Base-by-base conservation (phyloP, 768 basidiomycete genomes). In the Termitomyces sp. region DNA sequence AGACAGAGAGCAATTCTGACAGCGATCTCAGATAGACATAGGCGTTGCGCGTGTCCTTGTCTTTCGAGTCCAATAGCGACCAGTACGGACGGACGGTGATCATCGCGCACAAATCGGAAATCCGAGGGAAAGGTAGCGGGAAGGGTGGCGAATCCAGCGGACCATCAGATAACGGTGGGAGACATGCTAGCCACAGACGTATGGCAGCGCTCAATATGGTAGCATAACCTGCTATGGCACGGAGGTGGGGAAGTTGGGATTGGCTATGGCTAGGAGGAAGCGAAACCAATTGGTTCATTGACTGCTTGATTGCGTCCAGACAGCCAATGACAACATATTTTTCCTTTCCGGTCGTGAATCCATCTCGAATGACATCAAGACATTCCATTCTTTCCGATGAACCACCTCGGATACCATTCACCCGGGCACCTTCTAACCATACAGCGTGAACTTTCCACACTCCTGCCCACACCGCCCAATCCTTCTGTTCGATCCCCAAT, bases 371-470 rank as follows among this genome's bases (percentile, higher is more conserved):
- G 6, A 61, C 52, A 3, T 65, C 63, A 9, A 84, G 48, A 16
- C 70, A 68, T 11, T 72, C 71, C 12, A 57, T 64, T 51, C 85
- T 80, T 64, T 94, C 91, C 13, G 66, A 67, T 56, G 86, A 82
- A 5, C 93, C 94, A 3, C 78, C 78, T 61, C 74, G 80, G 12
- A 85, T 66, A 0, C 81, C 79, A 62, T 98, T 97, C 18, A 94
- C 75, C 50, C 76, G 78, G 7, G 81, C 77, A 1, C 95, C 94
- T 60, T 91, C 88, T 3, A 91, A 64, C 88, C 90, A 95, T 7
- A 83, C 82, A 0, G 81, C 76, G 18, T 82, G 66, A 16, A 80
- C 73, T 16, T 72, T 72, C 81, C 85, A 84, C 3, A 83, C 58
- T 11, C 84, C 81, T 1, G 78, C 76, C 64, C 78, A 80, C 7